These are phyloP conservation scores for Diplodia seriata DNA, from an alignment of 2,329 filamentous ascomycete species.

Conservation along the genomic window DNA sequence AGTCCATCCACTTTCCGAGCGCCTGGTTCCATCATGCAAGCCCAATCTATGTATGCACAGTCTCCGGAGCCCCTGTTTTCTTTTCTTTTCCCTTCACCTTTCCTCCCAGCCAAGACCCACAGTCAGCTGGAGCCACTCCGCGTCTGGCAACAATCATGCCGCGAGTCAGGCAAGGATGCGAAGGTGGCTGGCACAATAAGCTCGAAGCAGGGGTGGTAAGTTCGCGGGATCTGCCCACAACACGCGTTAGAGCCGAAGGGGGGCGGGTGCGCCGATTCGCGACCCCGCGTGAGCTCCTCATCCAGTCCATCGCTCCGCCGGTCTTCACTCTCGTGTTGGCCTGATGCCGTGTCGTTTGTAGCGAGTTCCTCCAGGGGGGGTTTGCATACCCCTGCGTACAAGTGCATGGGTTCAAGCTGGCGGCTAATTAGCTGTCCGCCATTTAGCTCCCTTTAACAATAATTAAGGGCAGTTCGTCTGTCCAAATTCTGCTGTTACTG, in stretches of 20 bases:
- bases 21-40: conserved; percentile 13
- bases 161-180: background rate
- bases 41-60: background rate
- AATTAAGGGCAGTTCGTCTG: background rate
- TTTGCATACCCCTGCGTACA: background rate
- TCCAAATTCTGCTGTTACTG: background rate
- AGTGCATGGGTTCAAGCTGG: background rate
- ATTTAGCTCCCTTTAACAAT: background rate
- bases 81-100: background rate
- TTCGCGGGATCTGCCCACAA: no score
- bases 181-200: background rate
- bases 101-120: background rate
- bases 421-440: background rate
- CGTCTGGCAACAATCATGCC: background rate
- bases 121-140: background rate
- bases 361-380: background rate
- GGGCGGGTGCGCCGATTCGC: conserved; percentile 5
- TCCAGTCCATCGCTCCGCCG: background rate
- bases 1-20: background rate
- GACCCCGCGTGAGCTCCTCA: conserved; percentile 4
- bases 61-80: background rate
- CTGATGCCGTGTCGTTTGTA: conserved; percentile 9
- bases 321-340: conserved; percentile 13
- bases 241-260: background rate
- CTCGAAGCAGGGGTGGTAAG: no score